Conservation (phyloP, 2,329 filamentous ascomycete genomes). For the Seiridium unicorne region DNA sequence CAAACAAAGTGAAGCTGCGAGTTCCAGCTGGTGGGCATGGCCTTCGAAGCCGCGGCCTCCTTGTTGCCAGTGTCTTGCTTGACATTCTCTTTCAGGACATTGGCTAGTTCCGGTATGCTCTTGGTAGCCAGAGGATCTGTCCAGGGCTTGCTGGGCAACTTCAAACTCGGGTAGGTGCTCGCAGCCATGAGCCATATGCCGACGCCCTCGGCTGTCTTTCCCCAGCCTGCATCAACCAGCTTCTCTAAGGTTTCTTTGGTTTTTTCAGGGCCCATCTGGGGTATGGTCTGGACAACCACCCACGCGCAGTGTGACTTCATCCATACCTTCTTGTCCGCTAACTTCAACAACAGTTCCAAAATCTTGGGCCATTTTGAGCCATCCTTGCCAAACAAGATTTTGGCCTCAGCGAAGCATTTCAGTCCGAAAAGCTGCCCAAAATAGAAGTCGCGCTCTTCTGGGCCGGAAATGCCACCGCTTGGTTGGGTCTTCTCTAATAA, state of each 20-base stretch:
- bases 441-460: constrained; percentile 83
- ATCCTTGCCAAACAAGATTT: constrained; percentile 62
- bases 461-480: constrained; percentile 51
- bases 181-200: constrained; percentile 80
- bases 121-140: constrained; percentile 70
- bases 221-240: constrained; percentile 63
- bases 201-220: constrained; percentile 82
- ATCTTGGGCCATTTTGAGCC: constrained; percentile 61
- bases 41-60: constrained; percentile 39
- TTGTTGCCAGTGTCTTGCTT: constrained; percentile 47
- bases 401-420: constrained; percentile 80
- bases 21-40: constrained; percentile 72
- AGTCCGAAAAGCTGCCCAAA: constrained; percentile 87
- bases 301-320: constrained; percentile 84
- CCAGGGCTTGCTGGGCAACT: constrained; percentile 72
- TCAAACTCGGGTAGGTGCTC: constrained; percentile 61
- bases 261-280: constrained; percentile 57
- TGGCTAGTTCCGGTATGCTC: constrained; percentile 67
- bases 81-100: constrained; percentile 75
- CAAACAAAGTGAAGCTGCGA: constrained; percentile 85
- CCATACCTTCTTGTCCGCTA: constrained; percentile 84
- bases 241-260: constrained; percentile 62
- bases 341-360: constrained; percentile 69
- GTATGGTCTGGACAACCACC: constrained; percentile 72
- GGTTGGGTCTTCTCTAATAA: constrained; percentile 55